Evolutionary conservation across 2,329 filamentous ascomycete species (phyloP), one percentile per base, ranked within the genome.

Genomic region (Daldinia sp.): DNA sequence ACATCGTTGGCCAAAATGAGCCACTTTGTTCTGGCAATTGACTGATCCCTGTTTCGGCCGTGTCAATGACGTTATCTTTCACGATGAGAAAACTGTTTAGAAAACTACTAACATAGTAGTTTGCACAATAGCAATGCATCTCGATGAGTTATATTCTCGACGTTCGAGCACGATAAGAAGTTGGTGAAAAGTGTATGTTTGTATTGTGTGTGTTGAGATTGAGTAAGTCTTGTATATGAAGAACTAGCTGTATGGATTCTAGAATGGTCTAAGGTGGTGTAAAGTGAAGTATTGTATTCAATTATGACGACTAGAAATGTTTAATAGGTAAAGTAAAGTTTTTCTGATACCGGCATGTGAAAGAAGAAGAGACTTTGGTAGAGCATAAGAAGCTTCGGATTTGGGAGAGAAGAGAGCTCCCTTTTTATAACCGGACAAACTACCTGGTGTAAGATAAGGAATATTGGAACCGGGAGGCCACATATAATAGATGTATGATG

Each of bases 11-110:
- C 76, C 76, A 53, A 78, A 78, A 20, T 71, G 57, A 12, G 67
- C 20, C 50, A 78, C 76, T 67, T 71, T 75, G 60, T 77, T 78
- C 48, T 73, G 72, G 72, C 76, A 78, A 68, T 77, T 73, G 44
- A 71, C 65, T 10, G 68, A 50, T 46, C 72, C 73, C 75, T 77
- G 28, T 70, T 50, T 33, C 7, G 23, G 26, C 26, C 10, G 20
- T 15, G 33, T 68, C 26, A 65, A 60, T 30, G 18, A 28, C 48
- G 41, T 26, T 6, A 33, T 60, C n/a, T 7, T 41, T n/a, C 10
- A 30, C 1, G 10, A 23, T 13, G 13, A 51, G 20, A 26, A 20
- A 13, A 10, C 26, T 26, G n/a, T 2, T 9, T 35, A 12, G 18
- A 39, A 13, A 18, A 44, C 1, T 9, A 71, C 73, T 63, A 41